A percentile compares a stretch with the other conserved stretches of the same genome.
Evolutionary conservation across 2,329 filamentous ascomycete species (phyloP).

Genomic region (Stemphylium vesicarium): DNA sequence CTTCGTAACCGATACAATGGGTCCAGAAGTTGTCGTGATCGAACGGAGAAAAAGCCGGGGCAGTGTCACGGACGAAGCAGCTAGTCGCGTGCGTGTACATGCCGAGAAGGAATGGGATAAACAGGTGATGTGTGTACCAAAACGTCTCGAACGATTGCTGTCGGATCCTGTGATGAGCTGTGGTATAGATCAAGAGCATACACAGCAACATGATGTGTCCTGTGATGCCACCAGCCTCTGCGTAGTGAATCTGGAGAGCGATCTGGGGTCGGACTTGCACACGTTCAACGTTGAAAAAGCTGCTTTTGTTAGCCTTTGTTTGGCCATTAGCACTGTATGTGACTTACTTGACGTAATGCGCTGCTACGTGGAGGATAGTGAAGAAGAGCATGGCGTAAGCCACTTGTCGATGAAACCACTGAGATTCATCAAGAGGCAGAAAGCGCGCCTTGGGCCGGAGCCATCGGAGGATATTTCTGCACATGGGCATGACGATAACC

Average conservation of each 20-base stretch:
- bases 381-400: conserved; percentile 89
- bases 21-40: conserved; percentile 82
- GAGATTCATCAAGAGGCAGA: conserved; percentile 91
- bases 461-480: conserved; percentile 84
- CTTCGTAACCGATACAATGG: conserved; percentile 93
- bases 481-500: conserved; percentile 92
- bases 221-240: conserved; percentile 86
- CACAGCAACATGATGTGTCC: conserved; percentile 98
- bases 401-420: conserved; percentile 95
- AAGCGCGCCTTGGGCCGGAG: conserved; percentile 86
- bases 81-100: conserved; percentile 96
- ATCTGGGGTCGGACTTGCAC: conserved; percentile 79
- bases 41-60: conserved; percentile 78
- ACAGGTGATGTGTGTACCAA: conserved; percentile 99
- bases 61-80: conserved; percentile 91
- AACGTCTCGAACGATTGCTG: conserved; percentile 98
- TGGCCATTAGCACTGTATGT: neutral
- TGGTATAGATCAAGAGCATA: conserved; percentile 98
- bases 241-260: conserved; percentile 91
- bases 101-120: conserved; percentile 90
- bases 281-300: conserved; percentile 94
- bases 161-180: conserved; percentile 88
- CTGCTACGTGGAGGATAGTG: conserved; percentile 74
- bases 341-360: conserved; percentile 91
- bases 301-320: conserved; percentile 47